Base-by-base conservation (phyloP, 228 moss, liverwort and hornwort species). In the Sphagnum magellanicum region DNA sequence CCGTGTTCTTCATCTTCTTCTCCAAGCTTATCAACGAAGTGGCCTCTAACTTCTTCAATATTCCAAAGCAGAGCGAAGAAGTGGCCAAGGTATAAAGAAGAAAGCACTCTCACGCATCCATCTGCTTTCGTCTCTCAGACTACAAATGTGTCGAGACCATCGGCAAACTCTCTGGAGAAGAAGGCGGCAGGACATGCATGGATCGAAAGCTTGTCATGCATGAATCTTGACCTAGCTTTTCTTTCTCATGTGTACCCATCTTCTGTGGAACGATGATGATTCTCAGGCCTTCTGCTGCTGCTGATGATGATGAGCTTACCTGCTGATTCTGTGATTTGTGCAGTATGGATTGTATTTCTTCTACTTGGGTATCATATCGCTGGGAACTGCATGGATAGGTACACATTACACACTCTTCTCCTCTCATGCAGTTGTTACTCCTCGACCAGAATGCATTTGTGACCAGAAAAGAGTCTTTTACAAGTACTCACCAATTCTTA, bases 1-100 rank as follows among this genome's bases (percentile, higher is more conserved):
- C 68, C 16, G 48, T 68, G 16, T 53, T 53, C 15, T 53, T 68
- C 53, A 16, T 53, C 17, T 68, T 68, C 15, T 68, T 68, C 7
- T 17, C 53, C 13, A 17, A 49, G 53, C 52, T 68, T 15, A 58
- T 68, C 16, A 48, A 68, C 52, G 49, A 15, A 16, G 11, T 68
- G 51, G 68, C 51, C 52, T 11, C 15, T n/a, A 68, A 68, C 16
- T 6, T 68, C 16, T 68, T 68, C 48, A 53, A 63, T 32, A 32
- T 63, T 10, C 16, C 15, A 46, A 63, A 63, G 4, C 63, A 63
- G 46, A 48, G 16, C 63, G 6, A 63, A 48, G 63, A n/a, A 16
- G 16, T 63, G n/a, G 10, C 10, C 17, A 63, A 16, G 16, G 63
- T 63, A 32, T 32, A 32, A 32, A 32, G 1, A 32, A 1, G 32